phyloP scores from a whole-genome alignment of 2,329 filamentous ascomycete genomes.

The Apiospora kogelbergensis region DNA sequence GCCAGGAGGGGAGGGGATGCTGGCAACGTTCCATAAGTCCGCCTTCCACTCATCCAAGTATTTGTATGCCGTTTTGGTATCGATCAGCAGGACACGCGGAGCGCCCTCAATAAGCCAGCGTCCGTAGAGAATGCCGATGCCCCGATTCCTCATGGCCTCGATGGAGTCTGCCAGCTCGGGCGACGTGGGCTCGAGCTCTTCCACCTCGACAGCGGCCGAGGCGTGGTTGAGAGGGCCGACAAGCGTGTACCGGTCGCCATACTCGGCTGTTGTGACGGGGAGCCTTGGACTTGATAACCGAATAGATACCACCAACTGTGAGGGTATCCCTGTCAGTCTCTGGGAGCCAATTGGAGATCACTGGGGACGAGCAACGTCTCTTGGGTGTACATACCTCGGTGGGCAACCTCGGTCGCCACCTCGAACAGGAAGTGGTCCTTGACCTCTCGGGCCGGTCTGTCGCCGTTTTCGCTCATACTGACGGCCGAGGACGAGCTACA shows the following conservation, averaged over 20 bases:
- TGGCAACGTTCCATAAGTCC: conserved; percentile 89
- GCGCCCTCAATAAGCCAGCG: conserved; percentile 98
- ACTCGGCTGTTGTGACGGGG: conserved; percentile 97
- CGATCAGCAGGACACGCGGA: conserved; percentile 88
- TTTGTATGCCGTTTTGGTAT: conserved; percentile 89
- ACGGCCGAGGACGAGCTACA: conserved; percentile 10
- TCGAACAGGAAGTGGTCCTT: conserved; percentile 97
- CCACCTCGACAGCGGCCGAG: conserved; percentile 96
- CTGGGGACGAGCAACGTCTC: conserved; percentile 8
- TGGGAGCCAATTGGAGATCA: neutral
- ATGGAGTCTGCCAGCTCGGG: conserved; percentile 81
- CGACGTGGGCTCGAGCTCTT: conserved; percentile 82
- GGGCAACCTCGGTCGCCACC: conserved; percentile 94
- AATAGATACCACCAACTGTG: conserved; percentile 97
- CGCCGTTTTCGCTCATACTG: conserved; percentile 48
- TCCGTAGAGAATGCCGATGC: conserved; percentile 87
- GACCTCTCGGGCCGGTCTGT: conserved; percentile 64
- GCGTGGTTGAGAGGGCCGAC: conserved; percentile 91
- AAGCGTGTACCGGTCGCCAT: conserved; percentile 95
- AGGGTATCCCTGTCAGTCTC: neutral
- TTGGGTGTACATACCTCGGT: conserved; percentile 68
- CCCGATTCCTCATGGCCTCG: conserved; percentile 87
- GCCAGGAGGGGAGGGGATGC: conserved; percentile 87
- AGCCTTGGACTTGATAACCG: conserved; percentile 97
- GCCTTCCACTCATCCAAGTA: conserved; percentile 96